Evolutionary conservation across 2,329 filamentous ascomycete genomes (phyloP).

Genomic region (Nothophaeocryptopus gaeumannii): DNA sequence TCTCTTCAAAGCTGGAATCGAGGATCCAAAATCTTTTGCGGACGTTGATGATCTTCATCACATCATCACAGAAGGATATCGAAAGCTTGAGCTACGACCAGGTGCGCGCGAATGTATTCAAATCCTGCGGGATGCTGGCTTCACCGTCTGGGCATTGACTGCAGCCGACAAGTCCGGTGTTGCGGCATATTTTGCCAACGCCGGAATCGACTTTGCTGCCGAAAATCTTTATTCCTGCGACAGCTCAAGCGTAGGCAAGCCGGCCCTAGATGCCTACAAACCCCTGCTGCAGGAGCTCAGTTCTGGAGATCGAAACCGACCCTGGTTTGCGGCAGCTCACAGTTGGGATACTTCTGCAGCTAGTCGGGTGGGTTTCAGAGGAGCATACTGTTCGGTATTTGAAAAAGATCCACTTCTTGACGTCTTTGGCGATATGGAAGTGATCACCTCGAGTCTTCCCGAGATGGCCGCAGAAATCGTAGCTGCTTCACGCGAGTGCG

Average conservation of each 20-base stretch:
- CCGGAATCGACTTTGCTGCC: conserved; percentile 47
- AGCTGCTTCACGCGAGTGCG: conserved; percentile 6
- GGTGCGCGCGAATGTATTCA: conserved; percentile 43
- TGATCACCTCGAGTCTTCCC: conserved; percentile 46
- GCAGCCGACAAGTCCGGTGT: conserved; percentile 50
- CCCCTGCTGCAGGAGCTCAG: conserved; percentile 42
- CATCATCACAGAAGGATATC: conserved; percentile 39
- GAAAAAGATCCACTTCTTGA: conserved; percentile 50
- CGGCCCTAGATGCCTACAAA: conserved; percentile 46
- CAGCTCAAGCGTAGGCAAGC: conserved; percentile 47
- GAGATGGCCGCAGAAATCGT: conserved; percentile 47
- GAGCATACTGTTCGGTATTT: conserved; percentile 52
- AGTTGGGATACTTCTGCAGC: conserved; percentile 59
- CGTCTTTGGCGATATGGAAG: conserved; percentile 51
- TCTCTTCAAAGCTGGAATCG: conserved; percentile 44
- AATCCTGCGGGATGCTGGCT: conserved; percentile 45
- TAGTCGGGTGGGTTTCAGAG: conserved; percentile 38
- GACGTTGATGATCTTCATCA: conserved; percentile 41
- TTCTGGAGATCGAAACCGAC: conserved; percentile 21
- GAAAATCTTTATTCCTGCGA: conserved; percentile 54
- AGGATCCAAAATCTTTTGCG: conserved; percentile 42
- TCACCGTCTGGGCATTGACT: conserved; percentile 54
- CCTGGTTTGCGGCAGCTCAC: conserved; percentile 58
- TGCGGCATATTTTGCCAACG: conserved; percentile 48
- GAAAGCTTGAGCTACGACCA: conserved; percentile 30